These are phyloP conservation scores for Echria macrotheca DNA, from an alignment of 495 filamentous ascomycete species.

Conservation along the genomic window DNA sequence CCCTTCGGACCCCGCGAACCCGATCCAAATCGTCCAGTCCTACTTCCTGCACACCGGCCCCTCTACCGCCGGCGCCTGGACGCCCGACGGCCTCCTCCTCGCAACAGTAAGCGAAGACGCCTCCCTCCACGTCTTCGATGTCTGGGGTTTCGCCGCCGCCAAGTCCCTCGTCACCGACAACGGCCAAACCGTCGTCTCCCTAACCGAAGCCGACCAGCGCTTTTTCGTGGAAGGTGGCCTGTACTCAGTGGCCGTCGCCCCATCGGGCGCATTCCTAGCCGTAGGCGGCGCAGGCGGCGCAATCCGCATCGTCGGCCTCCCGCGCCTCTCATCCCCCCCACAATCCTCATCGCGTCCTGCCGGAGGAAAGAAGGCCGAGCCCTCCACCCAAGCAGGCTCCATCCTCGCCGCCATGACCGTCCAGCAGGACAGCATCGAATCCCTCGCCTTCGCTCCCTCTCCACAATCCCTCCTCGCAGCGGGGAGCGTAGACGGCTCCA, in stretches of 20 bases:
- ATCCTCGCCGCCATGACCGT: constrained; percentile 65
- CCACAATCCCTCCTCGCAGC: constrained; percentile 71
- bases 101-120: constrained; percentile 87
- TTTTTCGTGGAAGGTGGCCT: constrained; percentile 89
- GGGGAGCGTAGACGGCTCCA: constrained; percentile 83
- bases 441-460: constrained; percentile 66
- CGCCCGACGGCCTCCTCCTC: constrained; percentile 78
- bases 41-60: constrained; percentile 85
- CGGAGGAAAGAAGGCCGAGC: constrained; percentile 24
- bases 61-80: constrained; percentile 89
- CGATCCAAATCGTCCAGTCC: constrained; percentile 75
- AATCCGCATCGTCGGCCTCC: constrained; percentile 78
- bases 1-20: constrained; percentile 45
- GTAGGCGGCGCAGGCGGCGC: constrained; percentile 83
- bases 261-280: constrained; percentile 69
- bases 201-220: constrained; percentile 79
- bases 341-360: constrained; percentile 19
- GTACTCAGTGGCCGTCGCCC: constrained; percentile 77
- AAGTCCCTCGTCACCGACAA: constrained; percentile 63
- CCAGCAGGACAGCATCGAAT: constrained; percentile 70
- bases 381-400: constrained; percentile 63
- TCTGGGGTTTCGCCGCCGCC: constrained; percentile 76
- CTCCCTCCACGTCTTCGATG: constrained; percentile 88
- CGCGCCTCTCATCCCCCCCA: constrained; percentile 56
- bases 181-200: constrained; percentile 69